These are phyloP conservation scores for Arabidopsis thaliana DNA, from an alignment of 345 rosid genomes.

Conservation along the genomic window TAIR10.1 NC_003076.8:8241001-8241500, in stretches of 20 bases:
- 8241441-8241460: no score
- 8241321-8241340: no score
- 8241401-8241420: no score
- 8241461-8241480: no score
- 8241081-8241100: constrained; percentile 19
- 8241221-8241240: not conserved
- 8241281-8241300: not conserved
- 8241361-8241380: no score
- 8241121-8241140: constrained; percentile 22
- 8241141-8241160: constrained; percentile 1
- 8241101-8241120: constrained; percentile 36
- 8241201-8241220: constrained; percentile 1
- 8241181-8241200: constrained; percentile 30
- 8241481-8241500: no score
- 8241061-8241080: not conserved
- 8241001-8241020: not conserved
- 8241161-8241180: constrained; percentile 3
- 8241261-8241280: not conserved
- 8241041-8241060: constrained; percentile 14
- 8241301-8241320: not conserved
- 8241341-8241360: no score
- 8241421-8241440: no score
- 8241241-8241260: not conserved
- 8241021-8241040: constrained; percentile 11
- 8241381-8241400: no score